Percentiles rank a stretch among this genome's conserved stretches.
phyloP scores from a whole-genome alignment of 768 basidiomycete species.

The Tulasnella sp. region DNA sequence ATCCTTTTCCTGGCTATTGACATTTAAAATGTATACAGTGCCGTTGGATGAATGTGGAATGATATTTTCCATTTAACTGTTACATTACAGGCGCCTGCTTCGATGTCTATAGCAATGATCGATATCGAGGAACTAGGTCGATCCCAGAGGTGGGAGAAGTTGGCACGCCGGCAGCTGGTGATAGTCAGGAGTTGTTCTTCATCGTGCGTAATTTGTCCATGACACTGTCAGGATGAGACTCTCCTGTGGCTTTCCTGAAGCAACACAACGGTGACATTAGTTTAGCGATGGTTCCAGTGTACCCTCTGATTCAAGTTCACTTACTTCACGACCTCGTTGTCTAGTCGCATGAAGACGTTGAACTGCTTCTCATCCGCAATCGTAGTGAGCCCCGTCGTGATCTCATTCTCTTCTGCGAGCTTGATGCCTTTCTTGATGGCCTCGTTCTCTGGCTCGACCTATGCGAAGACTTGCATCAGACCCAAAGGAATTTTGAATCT shows the following conservation, averaged over 20 bases:
- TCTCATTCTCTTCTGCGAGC: slow-evolving; percentile 59
- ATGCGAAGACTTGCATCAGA: not conserved
- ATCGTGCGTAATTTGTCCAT: slow-evolving; percentile 76
- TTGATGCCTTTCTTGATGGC: slow-evolving; percentile 62
- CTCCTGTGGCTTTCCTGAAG: slow-evolving; percentile 57
- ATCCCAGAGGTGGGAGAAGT: not conserved
- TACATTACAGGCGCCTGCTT: not conserved
- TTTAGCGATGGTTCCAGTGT: not conserved
- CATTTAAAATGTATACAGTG: not conserved
- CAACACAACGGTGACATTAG: not conserved
- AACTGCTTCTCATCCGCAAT: slow-evolving; percentile 92
- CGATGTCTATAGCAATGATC: not conserved
- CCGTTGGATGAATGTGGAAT: not conserved
- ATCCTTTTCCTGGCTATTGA: not conserved
- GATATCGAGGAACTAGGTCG: not conserved
- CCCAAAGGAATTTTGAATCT: not conserved
- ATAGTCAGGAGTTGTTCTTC: slow-evolving; percentile 74
- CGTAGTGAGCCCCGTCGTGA: slow-evolving; percentile 81
- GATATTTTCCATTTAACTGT: not conserved
- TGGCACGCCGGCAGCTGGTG: not conserved
- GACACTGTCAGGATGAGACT: slow-evolving; percentile 56
- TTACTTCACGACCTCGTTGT: slow-evolving; percentile 64
- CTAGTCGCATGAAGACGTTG: slow-evolving; percentile 93
- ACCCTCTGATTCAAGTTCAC: slow-evolving; percentile 40
- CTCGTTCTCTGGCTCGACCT: slow-evolving; percentile 64